Percentiles rank a stretch among this genome's conserved stretches.
phyloP scores from a whole-genome alignment of 164 flowering plant species.

The Macadamia integrifolia region DNA sequence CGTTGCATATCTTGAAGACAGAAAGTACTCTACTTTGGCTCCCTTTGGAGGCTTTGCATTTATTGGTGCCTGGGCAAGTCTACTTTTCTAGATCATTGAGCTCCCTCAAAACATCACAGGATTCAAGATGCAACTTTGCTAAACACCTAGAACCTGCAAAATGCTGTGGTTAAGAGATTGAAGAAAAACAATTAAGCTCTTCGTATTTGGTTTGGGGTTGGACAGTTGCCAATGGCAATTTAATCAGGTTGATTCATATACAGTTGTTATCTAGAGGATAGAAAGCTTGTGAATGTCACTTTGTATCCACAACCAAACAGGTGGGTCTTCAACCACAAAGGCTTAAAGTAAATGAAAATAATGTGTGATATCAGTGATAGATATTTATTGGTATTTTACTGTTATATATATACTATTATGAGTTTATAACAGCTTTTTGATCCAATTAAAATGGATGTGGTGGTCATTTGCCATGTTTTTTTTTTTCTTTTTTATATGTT shows the following conservation, averaged over 20 bases:
- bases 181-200: neutral
- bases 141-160: neutral
- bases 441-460: too few relatives aligned
- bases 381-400: too few relatives aligned
- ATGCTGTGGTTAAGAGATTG: neutral
- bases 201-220: neutral
- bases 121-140: neutral
- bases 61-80: slow-evolving; percentile 85
- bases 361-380: too few relatives aligned
- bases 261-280: neutral
- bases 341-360: too few relatives aligned
- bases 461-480: too few relatives aligned
- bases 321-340: neutral
- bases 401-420: too few relatives aligned
- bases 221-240: neutral
- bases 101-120: neutral
- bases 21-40: slow-evolving; percentile 61
- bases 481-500: too few relatives aligned
- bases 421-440: too few relatives aligned
- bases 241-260: neutral
- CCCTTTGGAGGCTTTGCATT: slow-evolving; percentile 94
- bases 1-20: slow-evolving; percentile 77
- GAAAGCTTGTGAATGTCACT: neutral
- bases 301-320: neutral
- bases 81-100: slow-evolving; percentile 48